Percentiles rank a stretch among this genome's conserved stretches.
Conservation (phyloP, 306 rosid species). For the Potentilla sterilis region DNA sequence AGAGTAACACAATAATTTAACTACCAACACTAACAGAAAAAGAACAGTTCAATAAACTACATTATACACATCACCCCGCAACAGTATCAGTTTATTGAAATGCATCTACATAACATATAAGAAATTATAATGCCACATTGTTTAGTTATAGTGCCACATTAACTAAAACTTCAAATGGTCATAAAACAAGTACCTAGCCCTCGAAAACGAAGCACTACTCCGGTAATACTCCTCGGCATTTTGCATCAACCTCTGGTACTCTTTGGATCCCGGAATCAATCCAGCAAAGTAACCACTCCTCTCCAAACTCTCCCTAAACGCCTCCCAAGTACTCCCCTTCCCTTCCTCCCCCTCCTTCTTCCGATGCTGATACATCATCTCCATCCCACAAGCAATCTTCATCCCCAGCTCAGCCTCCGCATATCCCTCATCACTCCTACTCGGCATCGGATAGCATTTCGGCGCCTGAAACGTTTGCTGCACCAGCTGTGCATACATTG, state of each 20-base stretch:
- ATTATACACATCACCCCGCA: background rate
- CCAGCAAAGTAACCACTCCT: constrained; percentile 76
- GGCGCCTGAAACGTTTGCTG: constrained; percentile 88
- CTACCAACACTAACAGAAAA: constrained; percentile 9
- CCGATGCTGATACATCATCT: constrained; percentile 89
- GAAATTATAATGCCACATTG: no score
- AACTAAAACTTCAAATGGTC: background rate
- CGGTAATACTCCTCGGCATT: constrained; percentile 71
- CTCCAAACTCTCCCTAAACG: constrained; percentile 66
- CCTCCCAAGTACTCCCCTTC: constrained; percentile 72
- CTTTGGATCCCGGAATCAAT: constrained; percentile 68
- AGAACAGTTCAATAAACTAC: background rate
- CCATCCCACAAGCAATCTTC: constrained; percentile 91
- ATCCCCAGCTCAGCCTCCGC: constrained; percentile 78
- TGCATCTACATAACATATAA: no score
- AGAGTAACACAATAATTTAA: constrained; percentile 22
- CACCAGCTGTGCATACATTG: constrained; percentile 88
- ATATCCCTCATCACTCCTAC: constrained; percentile 30
- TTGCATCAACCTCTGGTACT: constrained; percentile 69
- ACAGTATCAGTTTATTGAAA: no score
- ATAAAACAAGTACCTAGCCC: constrained; percentile 46
- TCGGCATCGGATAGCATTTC: constrained; percentile 68
- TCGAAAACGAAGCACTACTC: constrained; percentile 54
- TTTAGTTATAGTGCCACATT: no score
- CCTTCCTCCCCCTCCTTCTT: constrained; percentile 69